Conservation (phyloP, 192 early-diverging fungal genomes). For the Podila clonocystis region DNA sequence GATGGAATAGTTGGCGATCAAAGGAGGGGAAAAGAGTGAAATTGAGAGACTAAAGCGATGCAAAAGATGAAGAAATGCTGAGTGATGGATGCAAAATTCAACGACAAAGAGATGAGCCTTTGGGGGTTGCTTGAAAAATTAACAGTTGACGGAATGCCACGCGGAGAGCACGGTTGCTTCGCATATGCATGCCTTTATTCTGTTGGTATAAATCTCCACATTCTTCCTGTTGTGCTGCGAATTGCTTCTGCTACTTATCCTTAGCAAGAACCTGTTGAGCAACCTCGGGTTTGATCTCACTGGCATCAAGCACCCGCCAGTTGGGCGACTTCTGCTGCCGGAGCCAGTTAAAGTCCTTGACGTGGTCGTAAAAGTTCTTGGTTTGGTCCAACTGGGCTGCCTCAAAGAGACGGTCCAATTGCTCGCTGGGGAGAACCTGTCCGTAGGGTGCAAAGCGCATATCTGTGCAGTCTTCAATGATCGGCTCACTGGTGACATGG, state of each 20-base stretch:
- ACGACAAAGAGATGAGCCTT: too few species aligned
- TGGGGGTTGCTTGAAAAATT: too few species aligned
- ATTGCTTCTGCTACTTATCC: neutral
- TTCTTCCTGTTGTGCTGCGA: too few species aligned
- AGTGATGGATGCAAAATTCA: too few species aligned
- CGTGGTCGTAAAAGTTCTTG: slow-evolving; percentile 64
- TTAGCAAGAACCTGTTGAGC: slow-evolving; percentile 13
- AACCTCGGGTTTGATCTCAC: neutral
- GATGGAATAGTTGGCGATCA: neutral
- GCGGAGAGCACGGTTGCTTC: too few species aligned
- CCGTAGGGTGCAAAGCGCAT: slow-evolving; percentile 77
- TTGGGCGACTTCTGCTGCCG: slow-evolving; percentile 68
- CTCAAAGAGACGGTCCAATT: slow-evolving; percentile 47
- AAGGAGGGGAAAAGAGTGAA: neutral
- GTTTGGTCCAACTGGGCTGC: slow-evolving; percentile 35
- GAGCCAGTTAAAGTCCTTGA: slow-evolving; percentile 96
- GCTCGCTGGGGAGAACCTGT: slow-evolving; percentile 25
- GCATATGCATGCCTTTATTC: neutral
- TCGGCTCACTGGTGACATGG: slow-evolving; percentile 80
- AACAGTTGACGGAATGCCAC: too few species aligned
- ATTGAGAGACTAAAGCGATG: neutral
- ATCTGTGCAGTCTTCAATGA: slow-evolving; percentile 83
- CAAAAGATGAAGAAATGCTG: too few species aligned
- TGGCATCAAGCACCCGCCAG: neutral
- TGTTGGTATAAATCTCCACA: neutral